Evolutionary conservation across 139 green algal species (phyloP).

Genomic region (Prasinococcaceae sp.): DNA sequence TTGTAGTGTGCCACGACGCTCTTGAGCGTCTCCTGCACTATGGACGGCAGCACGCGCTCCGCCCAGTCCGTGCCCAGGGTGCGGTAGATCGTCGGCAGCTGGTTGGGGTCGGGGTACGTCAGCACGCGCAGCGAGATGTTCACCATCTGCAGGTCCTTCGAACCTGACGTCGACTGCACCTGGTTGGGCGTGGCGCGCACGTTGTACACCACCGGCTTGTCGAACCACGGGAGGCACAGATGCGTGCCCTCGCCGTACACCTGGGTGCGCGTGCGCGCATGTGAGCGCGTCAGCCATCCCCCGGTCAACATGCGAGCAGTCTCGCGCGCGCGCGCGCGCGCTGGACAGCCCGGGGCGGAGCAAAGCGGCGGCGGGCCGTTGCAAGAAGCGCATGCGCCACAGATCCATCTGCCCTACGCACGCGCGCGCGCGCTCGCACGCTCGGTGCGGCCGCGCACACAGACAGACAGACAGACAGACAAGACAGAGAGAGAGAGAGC

Average conservation of each 20-base stretch:
- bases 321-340: too few species aligned
- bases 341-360: too few species aligned
- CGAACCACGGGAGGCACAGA: constrained; percentile 95
- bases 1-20: constrained; percentile 98
- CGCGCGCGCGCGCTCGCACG: too few species aligned
- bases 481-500: too few species aligned
- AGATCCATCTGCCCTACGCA: too few species aligned
- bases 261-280: too few species aligned
- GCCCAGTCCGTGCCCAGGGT: constrained; percentile 81
- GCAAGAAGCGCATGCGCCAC: too few species aligned
- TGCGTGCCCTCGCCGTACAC: constrained; percentile 94
- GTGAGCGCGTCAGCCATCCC: too few species aligned
- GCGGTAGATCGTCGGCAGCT: constrained; percentile 85
- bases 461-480: too few species aligned
- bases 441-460: too few species aligned
- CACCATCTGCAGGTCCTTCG: constrained; percentile 94
- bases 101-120: constrained; percentile 66
- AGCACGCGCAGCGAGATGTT: constrained; percentile 89
- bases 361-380: too few species aligned
- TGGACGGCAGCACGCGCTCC: constrained; percentile 90
- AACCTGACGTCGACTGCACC: constrained; percentile 80
- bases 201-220: constrained; percentile 93
- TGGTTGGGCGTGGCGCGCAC: constrained; percentile 82
- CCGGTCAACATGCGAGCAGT: too few species aligned
- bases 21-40: constrained; percentile 95